Evolutionary conservation across 2,329 filamentous ascomycete species (phyloP).

Genomic region (Fusarium devonianum): DNA sequence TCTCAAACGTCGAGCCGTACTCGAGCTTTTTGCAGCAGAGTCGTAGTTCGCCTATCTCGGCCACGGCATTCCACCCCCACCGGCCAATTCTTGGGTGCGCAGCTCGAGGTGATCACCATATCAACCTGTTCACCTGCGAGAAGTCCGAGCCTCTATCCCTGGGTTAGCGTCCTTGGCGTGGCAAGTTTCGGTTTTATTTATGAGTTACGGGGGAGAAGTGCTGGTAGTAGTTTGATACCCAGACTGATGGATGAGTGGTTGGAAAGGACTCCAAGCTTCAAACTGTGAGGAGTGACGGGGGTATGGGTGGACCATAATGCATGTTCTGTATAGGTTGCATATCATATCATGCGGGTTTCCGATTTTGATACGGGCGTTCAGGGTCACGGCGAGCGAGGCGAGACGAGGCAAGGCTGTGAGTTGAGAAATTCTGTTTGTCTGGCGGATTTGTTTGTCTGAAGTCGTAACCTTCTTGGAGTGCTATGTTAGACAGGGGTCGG

Average conservation of each 20-base stretch:
- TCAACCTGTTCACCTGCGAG: conserved; percentile 84
- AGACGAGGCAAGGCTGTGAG: conserved; percentile 26
- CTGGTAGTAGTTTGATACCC: conserved; percentile 12
- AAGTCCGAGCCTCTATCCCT: conserved; percentile 50
- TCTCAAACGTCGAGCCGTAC: conserved; percentile 88
- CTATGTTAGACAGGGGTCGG: conserved; percentile 17
- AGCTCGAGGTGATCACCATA: conserved; percentile 84
- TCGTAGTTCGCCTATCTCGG: conserved; percentile 81
- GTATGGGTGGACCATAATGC: conserved; percentile 25
- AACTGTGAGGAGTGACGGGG: conserved; percentile 15
- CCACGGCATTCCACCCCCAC: conserved; percentile 95
- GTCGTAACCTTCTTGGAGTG: conserved; percentile 11
- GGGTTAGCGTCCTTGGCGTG: conserved; percentile 41
- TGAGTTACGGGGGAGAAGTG: conserved; percentile 2
- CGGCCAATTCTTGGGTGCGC: conserved; percentile 89
- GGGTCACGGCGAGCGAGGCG: conserved; percentile 26
- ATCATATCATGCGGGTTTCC: conserved; percentile 35
- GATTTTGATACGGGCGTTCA: conserved; percentile 36
- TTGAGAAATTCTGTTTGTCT: conserved; percentile 15
- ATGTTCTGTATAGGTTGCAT: conserved; percentile 35
- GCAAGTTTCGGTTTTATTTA: conserved; percentile 26
- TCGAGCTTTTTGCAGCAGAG: conserved; percentile 85
- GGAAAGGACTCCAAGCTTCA: background rate
- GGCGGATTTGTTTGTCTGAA: conserved; percentile 16
- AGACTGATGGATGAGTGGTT: conserved; percentile 1